phyloP scores from a whole-genome alignment of 2,329 filamentous ascomycete species.

The Exophiala phaeomuriformis region DNA sequence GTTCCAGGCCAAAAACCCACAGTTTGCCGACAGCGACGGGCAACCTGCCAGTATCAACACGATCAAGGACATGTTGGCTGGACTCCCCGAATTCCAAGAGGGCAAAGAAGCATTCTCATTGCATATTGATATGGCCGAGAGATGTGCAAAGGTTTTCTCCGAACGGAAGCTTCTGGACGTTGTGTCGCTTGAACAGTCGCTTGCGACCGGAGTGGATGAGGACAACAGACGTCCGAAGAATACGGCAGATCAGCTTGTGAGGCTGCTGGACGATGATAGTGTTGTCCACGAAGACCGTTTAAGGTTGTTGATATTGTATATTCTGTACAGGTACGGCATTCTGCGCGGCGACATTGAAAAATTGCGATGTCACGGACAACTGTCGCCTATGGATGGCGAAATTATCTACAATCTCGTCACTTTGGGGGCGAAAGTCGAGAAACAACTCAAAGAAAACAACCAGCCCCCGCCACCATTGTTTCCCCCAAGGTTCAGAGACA shows the following conservation, averaged over 20 bases:
- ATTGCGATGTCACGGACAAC: constrained; percentile 71
- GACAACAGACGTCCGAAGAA: constrained; percentile 88
- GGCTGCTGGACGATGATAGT: constrained; percentile 77
- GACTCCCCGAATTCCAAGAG: constrained; percentile 86
- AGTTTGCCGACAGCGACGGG: constrained; percentile 72
- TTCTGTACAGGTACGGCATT: constrained; percentile 78
- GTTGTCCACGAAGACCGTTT: constrained; percentile 67
- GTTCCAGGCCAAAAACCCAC: constrained; percentile 83
- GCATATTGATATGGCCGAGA: constrained; percentile 92
- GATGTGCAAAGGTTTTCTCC: constrained; percentile 92
- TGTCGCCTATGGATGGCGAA: constrained; percentile 66
- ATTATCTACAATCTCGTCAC: constrained; percentile 68
- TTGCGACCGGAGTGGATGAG: constrained; percentile 89
- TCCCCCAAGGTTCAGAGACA: constrained; percentile 38
- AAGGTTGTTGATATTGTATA: constrained; percentile 75
- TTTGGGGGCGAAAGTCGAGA: constrained; percentile 66
- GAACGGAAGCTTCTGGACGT: constrained; percentile 77
- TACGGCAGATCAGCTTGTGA: constrained; percentile 73
- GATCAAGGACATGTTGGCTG: constrained; percentile 95
- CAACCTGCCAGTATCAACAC: constrained; percentile 71
- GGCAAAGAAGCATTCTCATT: constrained; percentile 93
- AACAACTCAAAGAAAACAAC: constrained; percentile 69
- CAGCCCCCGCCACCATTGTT: constrained; percentile 63
- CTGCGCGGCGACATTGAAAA: constrained; percentile 76
- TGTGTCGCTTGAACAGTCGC: constrained; percentile 78